Evolutionary conservation across 1,284 basidiomycete species (phyloP).

Genomic region (Cryptococcus wingfieldii): DNA sequence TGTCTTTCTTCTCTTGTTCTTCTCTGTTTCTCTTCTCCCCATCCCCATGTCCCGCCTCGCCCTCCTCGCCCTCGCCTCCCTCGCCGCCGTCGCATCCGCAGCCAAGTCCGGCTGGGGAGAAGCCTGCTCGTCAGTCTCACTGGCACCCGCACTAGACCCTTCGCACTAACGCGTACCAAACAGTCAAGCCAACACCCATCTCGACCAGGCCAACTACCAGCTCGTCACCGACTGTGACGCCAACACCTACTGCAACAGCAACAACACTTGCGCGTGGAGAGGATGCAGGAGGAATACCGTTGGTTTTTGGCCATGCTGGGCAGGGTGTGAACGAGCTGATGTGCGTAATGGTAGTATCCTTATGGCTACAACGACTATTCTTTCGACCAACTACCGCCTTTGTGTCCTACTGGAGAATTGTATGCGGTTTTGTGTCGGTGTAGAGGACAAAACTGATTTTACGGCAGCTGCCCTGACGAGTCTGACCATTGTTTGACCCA

Average conservation of each 20-base stretch:
- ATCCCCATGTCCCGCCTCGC: neutral
- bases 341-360: conserved; percentile 36
- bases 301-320: conserved; percentile 9
- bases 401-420: conserved; percentile 57
- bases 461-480: conserved; percentile 77
- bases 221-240: conserved; percentile 72
- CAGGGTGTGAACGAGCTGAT: conserved; percentile 1
- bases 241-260: conserved; percentile 61
- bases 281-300: conserved; percentile 71
- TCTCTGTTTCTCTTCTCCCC: neutral
- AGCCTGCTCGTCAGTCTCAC: conserved; percentile 30
- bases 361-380: conserved; percentile 45
- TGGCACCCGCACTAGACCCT: neutral
- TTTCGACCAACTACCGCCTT: conserved; percentile 55
- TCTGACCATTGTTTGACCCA: conserved; percentile 63
- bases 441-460: neutral
- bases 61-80: neutral
- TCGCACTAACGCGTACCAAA: neutral
- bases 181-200: conserved; percentile 55
- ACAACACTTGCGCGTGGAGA: conserved; percentile 59
- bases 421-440: conserved; percentile 16
- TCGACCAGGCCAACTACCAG: conserved; percentile 68
- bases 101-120: conserved; percentile 25
- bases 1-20: neutral
- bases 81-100: neutral